Evolutionary conservation across 1,139 yeast species (phyloP), one percentile per base, ranked within the genome.

Genomic region (Hansenula lynferdii): DNA sequence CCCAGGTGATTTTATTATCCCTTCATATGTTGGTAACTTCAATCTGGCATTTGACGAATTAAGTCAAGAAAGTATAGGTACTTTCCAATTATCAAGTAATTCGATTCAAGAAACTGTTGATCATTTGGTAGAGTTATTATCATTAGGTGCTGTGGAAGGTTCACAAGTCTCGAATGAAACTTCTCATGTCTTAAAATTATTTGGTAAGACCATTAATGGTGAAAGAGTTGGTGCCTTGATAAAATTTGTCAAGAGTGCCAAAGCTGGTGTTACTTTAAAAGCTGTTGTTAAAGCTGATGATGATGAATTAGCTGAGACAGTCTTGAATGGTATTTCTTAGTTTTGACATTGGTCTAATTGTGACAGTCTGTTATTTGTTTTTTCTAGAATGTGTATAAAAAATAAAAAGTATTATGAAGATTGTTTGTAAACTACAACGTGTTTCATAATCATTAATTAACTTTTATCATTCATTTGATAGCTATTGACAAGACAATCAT

Each of bases 1-100:
- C 28, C 84, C 94, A 12, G 96, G 96, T 35, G 97, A 89, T 60
- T 92, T 81, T 62, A 71, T 89, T 41, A 64, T 67, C 40, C 95
- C 96, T 38, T 71, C 87, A 24, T 89, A 79, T 60, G 77, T 84
- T 47, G 86, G 94, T 39, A 78, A 80, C 64, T 90, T 90, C 59
- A 76, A 84, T 8, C 69, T 76, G 38, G 66, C 77, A 28, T 90
- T 84, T 70, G 96, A 86, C 53, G 86, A 78, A 60, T 71, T 90
- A 48, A 72, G 73, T 28, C 63, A 67, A 49, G 81, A 87, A 58
- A 71, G 69, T 44, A 62, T 68, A 34, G 77, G 74, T 35, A 81
- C 89, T 42, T 85, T 76, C 66, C 74, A 75, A 50, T 65, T 78
- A 42, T 69, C 66, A 44, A 56, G 64, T 39, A 53, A 52, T 15